Conservation (phyloP, 2,329 filamentous ascomycete genomes). For the Cadophora gregata region DNA sequence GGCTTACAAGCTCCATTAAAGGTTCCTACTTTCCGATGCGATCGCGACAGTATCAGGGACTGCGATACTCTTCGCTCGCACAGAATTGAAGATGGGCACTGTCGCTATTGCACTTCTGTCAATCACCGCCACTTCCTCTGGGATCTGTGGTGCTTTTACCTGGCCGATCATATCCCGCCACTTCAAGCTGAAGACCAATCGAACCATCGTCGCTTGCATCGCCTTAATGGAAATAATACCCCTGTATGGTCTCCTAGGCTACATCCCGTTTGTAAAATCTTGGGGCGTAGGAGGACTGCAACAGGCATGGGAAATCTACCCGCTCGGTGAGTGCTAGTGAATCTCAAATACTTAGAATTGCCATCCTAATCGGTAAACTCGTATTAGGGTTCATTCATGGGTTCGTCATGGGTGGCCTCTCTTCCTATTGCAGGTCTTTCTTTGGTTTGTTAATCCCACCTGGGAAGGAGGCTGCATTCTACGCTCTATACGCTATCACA, state of each 20-base stretch:
- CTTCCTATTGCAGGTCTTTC: constrained; percentile 87
- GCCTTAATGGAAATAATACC: constrained; percentile 90
- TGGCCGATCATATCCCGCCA: constrained; percentile 81
- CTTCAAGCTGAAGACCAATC: constrained; percentile 74
- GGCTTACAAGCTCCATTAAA: not conserved
- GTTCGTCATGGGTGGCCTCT: constrained; percentile 89
- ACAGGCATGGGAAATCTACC: constrained; percentile 96
- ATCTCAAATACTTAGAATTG: not conserved
- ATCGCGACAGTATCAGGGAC: constrained; percentile 94
- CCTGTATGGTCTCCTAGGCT: constrained; percentile 87
- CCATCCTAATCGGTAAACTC: not conserved
- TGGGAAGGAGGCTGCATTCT: constrained; percentile 93
- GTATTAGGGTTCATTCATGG: constrained; percentile 72
- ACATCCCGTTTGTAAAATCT: constrained; percentile 76
- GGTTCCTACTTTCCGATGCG: constrained; percentile 93
- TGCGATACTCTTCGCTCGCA: constrained; percentile 94
- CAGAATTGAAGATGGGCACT: constrained; percentile 85
- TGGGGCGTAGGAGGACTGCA: constrained; percentile 84
- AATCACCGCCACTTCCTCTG: constrained; percentile 84
- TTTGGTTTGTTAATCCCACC: constrained; percentile 93
- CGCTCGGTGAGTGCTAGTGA: constrained; percentile 63
- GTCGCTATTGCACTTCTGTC: constrained; percentile 91
- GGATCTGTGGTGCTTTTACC: constrained; percentile 84
- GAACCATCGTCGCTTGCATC: constrained; percentile 90
- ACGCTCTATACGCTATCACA: constrained; percentile 93